phyloP scores from a whole-genome alignment of 306 rosid genomes.

The Vigna angularis region DNA sequence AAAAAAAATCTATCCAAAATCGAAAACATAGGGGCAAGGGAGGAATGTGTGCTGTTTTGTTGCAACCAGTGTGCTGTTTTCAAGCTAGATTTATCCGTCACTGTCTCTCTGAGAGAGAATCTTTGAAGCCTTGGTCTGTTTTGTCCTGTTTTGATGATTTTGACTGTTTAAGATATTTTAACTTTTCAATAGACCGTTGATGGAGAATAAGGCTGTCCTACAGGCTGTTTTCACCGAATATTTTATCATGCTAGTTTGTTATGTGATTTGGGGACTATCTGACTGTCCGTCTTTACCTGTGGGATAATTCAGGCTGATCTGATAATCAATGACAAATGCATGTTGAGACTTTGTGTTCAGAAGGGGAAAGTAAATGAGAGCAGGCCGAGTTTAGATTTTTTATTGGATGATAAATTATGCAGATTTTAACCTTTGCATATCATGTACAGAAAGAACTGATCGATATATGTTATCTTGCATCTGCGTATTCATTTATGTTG shows the following conservation, averaged over 20 bases:
- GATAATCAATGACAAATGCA: not conserved
- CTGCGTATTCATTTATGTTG: not conserved
- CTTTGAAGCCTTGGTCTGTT: not conserved
- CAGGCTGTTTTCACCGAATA: constrained; percentile 11
- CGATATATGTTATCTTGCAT: constrained; percentile 1
- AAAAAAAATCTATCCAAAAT: not conserved
- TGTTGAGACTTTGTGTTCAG: constrained; percentile 18
- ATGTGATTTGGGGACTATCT: constrained; percentile 3
- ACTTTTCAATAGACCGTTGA: constrained; percentile 20
- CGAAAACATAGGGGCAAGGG: not conserved
- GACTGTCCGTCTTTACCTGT: not conserved
- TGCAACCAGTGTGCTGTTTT: constrained; percentile 5
- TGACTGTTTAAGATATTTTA: constrained; percentile 27
- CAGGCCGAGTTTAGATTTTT: constrained; percentile 13
- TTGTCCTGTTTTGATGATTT: not conserved
- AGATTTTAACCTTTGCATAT: constrained; percentile 3
- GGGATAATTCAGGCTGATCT: not conserved
- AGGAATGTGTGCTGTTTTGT: not conserved
- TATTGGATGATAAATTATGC: constrained; percentile 4
- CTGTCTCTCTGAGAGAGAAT: not conserved
- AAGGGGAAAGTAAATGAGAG: constrained; percentile 11
- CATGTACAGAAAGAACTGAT: constrained; percentile 25
- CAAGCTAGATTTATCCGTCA: constrained; percentile 17
- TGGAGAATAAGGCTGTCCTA: not conserved
- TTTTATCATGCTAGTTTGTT: constrained; percentile 19